These are phyloP conservation scores for Lycium ferocissimum DNA, from an alignment of 257 asterid genomes.

Conservation along the genomic window DNA sequence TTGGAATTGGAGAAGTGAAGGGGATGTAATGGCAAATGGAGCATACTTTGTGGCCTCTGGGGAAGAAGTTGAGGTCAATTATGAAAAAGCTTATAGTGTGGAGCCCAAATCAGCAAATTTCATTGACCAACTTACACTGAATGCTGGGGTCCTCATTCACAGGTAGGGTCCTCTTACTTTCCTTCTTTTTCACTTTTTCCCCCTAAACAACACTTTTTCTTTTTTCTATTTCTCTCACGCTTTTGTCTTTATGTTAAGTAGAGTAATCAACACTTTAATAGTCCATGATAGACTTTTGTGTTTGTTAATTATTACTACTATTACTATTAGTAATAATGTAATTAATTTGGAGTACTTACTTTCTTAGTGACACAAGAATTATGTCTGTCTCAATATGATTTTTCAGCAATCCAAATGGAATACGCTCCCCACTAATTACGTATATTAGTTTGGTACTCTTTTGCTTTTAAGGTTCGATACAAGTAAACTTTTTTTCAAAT, in stretches of 20 bases:
- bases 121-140: conserved; percentile 55
- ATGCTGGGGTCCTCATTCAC: conserved; percentile 61
- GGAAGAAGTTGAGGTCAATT: conserved; percentile 56
- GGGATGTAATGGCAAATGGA: conserved; percentile 67
- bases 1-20: conserved; percentile 76
- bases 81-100: conserved; percentile 67
- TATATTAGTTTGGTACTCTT: not conserved
- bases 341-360: not conserved
- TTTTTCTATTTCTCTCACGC: not conserved
- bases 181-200: not conserved
- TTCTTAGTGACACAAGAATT: not conserved
- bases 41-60: conserved; percentile 69
- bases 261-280: conserved; percentile 18
- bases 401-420: not conserved
- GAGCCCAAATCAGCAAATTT: conserved; percentile 64
- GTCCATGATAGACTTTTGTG: conserved; percentile 10
- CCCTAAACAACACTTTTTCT: not conserved
- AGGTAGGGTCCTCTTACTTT: conserved; percentile 38
- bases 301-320: not conserved
- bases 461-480: too few relatives aligned
- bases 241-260: conserved; percentile 26
- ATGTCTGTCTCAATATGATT: not conserved
- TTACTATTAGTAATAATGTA: not conserved
- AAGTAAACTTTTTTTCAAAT: too few relatives aligned
- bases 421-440: not conserved